These are phyloP conservation scores for Bolboschoenus planiculmis DNA, from an alignment of 176 grass and related monocot genomes.

Conservation along the genomic window DNA sequence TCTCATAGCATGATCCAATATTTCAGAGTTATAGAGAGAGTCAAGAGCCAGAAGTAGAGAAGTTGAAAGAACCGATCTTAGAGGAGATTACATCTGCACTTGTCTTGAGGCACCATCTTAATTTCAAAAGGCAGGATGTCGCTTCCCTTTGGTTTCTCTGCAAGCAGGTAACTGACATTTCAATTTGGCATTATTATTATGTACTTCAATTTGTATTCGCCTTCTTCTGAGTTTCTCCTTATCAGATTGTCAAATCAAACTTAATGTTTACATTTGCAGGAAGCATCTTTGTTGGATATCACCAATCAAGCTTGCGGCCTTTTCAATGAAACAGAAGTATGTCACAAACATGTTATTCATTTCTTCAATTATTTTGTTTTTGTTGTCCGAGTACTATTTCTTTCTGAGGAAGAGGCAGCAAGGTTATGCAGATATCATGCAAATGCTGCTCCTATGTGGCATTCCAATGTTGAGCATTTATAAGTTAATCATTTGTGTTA, in stretches of 20 bases:
- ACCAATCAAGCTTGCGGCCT: constrained; percentile 92
- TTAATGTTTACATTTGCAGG: constrained; percentile 45
- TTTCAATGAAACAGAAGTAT: constrained; percentile 85
- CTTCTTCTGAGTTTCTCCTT: background rate
- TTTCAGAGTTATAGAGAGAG: constrained; percentile 73
- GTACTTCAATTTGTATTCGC: background rate
- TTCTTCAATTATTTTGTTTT: background rate
- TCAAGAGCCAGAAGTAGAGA: constrained; percentile 82
- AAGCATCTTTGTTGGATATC: constrained; percentile 89
- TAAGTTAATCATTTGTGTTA: background rate
- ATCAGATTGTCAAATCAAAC: background rate
- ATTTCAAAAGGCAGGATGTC: constrained; percentile 76
- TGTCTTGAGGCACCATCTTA: constrained; percentile 47
- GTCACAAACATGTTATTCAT: background rate
- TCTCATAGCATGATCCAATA: background rate
- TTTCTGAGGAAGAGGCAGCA: background rate
- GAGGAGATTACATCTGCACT: constrained; percentile 64
- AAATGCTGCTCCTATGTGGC: background rate
- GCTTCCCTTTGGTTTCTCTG: constrained; percentile 98
- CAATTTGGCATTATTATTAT: constrained; percentile 5
- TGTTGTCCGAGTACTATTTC: background rate
- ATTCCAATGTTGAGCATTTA: background rate
- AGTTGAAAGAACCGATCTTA: constrained; percentile 77
- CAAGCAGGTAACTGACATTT: constrained; percentile 57
- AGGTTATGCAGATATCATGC: background rate